phyloP scores from a whole-genome alignment of 2,329 filamentous ascomycete species.

The Thermomyces lanuginosus region DNA sequence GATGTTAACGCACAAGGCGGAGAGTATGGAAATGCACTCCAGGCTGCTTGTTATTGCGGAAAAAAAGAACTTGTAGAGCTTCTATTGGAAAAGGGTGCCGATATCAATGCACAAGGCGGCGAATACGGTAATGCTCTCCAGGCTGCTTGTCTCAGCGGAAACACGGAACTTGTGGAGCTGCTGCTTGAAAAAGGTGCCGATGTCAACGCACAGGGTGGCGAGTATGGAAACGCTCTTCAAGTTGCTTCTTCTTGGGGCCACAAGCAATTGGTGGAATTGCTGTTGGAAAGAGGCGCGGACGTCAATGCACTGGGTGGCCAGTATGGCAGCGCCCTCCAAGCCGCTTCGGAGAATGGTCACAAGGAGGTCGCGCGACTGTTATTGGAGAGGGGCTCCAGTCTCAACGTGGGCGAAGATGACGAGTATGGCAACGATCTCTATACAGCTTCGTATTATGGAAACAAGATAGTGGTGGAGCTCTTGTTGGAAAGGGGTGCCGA shows the following conservation, averaged over 20 bases:
- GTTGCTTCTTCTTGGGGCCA: slow-evolving; percentile 11
- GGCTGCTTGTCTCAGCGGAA: too few relatives aligned
- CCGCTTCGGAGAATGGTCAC: too few relatives aligned
- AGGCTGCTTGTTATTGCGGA: too few relatives aligned
- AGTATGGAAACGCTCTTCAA: slow-evolving; percentile 14
- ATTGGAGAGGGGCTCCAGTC: slow-evolving; percentile 8
- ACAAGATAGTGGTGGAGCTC: slow-evolving; percentile 13
- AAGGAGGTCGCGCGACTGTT: slow-evolving; percentile 13
- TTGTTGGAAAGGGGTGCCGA: slow-evolving; percentile 13
- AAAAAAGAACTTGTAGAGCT: too few relatives aligned
- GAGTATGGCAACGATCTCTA: not conserved
- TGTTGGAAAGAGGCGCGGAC: slow-evolving; percentile 15
- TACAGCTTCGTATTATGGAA: slow-evolving; percentile 7
- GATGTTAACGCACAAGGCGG: slow-evolving; percentile 13
- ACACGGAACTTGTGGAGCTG: slow-evolving; percentile 15
- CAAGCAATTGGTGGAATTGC: slow-evolving; percentile 17
- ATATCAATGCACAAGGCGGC: slow-evolving; percentile 11
- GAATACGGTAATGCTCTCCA: slow-evolving; percentile 16
- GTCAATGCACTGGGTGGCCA: too few relatives aligned
- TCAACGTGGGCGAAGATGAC: too few relatives aligned
- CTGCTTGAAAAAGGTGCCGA: slow-evolving; percentile 13
- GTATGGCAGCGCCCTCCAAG: too few relatives aligned
- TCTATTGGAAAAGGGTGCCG: slow-evolving; percentile 15
- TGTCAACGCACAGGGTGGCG: slow-evolving; percentile 11
- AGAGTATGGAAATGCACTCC: slow-evolving; percentile 12